phyloP scores from a whole-genome alignment of 1,284 basidiomycete genomes.

The Garcileccinum viscosum region DNA sequence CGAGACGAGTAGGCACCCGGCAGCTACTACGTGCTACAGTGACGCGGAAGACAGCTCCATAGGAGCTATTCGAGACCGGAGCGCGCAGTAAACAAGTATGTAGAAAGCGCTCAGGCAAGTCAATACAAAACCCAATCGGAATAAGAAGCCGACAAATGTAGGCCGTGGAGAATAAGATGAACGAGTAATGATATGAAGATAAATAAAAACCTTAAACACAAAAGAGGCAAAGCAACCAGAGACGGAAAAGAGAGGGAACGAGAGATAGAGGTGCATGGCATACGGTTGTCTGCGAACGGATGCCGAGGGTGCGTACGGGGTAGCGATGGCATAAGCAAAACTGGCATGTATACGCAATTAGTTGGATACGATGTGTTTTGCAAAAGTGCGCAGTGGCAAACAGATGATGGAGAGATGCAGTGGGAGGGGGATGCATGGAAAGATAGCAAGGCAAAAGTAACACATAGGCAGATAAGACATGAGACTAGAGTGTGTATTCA shows the following conservation, averaged over 20 bases:
- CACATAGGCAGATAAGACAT: conserved; percentile 44
- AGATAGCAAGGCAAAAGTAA: conserved; percentile 42
- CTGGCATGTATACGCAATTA: conserved; percentile 43
- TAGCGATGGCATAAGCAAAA: conserved; percentile 37
- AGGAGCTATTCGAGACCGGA: conserved; percentile 34
- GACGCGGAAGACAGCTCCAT: conserved; percentile 36
- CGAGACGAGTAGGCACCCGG: conserved; percentile 40
- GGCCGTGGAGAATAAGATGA: conserved; percentile 37
- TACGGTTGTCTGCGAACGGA: conserved; percentile 31
- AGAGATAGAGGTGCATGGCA: conserved; percentile 25
- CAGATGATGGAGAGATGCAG: conserved; percentile 31
- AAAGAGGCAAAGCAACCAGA: conserved; percentile 32
- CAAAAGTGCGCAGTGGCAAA: conserved; percentile 39
- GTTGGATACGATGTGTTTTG: conserved; percentile 45
- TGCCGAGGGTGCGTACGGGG: conserved; percentile 27
- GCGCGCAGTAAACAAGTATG: conserved; percentile 38
- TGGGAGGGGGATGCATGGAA: conserved; percentile 35
- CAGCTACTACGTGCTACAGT: conserved; percentile 43
- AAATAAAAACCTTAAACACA: conserved; percentile 21
- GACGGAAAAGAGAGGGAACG: background rate
- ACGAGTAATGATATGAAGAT: conserved; percentile 39
- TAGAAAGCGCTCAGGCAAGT: conserved; percentile 37
- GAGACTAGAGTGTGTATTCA: conserved; percentile 45
- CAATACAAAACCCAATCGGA: conserved; percentile 28
- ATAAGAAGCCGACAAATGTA: conserved; percentile 36